Base-by-base conservation (phyloP, 1,284 basidiomycete species). In the Trichosporon ovoides region DNA sequence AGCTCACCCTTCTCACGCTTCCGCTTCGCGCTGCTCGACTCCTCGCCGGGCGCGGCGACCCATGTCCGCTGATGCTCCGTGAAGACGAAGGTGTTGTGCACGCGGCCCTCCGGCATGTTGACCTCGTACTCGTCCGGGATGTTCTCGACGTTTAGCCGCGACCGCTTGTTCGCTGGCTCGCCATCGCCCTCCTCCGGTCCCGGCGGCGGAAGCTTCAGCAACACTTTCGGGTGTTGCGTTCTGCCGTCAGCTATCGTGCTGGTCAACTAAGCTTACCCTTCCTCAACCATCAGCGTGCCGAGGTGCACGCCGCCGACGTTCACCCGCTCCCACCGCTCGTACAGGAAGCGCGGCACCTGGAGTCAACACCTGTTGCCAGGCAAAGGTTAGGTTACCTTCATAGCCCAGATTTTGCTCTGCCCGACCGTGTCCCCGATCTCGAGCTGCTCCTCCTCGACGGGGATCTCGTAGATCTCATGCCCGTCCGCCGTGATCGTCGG, bases 201-300 rank as follows among this genome's bases (percentile, higher is more conserved):
- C 49, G 58, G 54, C 2, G 40, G 28, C 11, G 63, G 63, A 19
- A 65, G 58, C 57, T 62, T 60, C 48, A 65, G 52, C 13, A 60
- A 60, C 49, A 65, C 56, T 31, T 37, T 43, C 20, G 60, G 60
- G 5, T 58, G 58, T 3, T 46, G 20, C 3, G 33, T 16, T 7
- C 60, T 60, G 52, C 2, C 9, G 51, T 56, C 12, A 56, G 56
- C 19, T 43, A 4, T 14, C 10, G n/a, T 7, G 9, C 5, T 2
- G 5, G 4, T n/a, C n/a, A 28, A 19, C 5, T 10, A 18, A 24
- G 65, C 72, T 58, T 55, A 77, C 77, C 64, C 65, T 57, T 79
- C 78, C 61, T 81, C 81, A 1, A 82, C 77, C 1, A 80, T 63
- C 36, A 82, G 74, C 2, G 77, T 78, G 5, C 80, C 81, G 12